phyloP scores from a whole-genome alignment of 257 asterid genomes.

The Knoxia roxburghii region DNA sequence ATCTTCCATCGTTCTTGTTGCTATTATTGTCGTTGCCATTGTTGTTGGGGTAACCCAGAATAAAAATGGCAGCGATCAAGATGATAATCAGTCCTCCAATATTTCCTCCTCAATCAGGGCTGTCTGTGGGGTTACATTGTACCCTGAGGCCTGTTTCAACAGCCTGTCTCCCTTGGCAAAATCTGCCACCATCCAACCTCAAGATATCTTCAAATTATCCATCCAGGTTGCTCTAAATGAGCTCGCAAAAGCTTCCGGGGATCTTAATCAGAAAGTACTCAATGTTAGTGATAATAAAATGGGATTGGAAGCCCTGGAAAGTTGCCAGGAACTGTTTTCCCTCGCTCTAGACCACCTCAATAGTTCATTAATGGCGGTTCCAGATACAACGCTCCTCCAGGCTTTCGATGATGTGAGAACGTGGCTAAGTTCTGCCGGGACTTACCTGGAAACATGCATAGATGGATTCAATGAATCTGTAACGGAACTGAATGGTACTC shows the following conservation, averaged over 20 bases:
- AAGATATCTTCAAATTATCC: slow-evolving; percentile 37
- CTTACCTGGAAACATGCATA: slow-evolving; percentile 67
- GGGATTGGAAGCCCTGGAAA: slow-evolving; percentile 28
- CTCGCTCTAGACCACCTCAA: slow-evolving; percentile 49
- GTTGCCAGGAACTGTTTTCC: slow-evolving; percentile 36
- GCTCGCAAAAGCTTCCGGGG: slow-evolving; percentile 26
- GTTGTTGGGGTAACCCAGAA: slow-evolving; percentile 44
- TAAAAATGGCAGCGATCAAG: slow-evolving; percentile 12
- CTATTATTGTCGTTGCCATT: slow-evolving; percentile 42
- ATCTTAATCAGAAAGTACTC: slow-evolving; percentile 13
- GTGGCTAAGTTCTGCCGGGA: slow-evolving; percentile 78
- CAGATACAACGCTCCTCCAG: slow-evolving; percentile 18
- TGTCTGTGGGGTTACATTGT: slow-evolving; percentile 28
- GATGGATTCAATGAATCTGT: slow-evolving; percentile 38
- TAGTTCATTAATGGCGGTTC: slow-evolving; percentile 31
- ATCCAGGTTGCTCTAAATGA: slow-evolving; percentile 39
- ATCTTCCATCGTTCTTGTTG: slow-evolving; percentile 51
- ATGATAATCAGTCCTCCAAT: background rate
- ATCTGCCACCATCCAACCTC: slow-evolving; percentile 26
- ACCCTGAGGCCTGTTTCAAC: slow-evolving; percentile 38
- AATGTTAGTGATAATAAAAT: slow-evolving; percentile 26
- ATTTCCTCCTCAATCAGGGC: slow-evolving; percentile 29
- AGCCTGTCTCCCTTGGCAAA: slow-evolving; percentile 29
- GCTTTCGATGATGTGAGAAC: slow-evolving; percentile 50
- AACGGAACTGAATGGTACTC: background rate